These are phyloP conservation scores for Suillus alpinus DNA, from an alignment of 768 basidiomycete genomes.

Conservation along the genomic window DNA sequence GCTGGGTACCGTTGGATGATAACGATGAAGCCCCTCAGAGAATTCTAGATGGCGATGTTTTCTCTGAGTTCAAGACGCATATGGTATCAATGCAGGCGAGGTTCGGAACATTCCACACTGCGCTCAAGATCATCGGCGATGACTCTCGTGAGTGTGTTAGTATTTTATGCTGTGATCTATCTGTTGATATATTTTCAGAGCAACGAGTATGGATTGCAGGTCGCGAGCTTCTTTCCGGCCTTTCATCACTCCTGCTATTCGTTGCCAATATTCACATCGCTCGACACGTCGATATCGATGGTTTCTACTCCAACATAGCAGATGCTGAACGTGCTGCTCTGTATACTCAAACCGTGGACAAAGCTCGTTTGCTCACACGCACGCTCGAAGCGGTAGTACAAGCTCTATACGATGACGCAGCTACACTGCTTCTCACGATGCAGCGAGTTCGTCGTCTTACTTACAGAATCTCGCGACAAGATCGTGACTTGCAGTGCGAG, in stretches of 20 bases:
- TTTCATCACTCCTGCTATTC: constrained; percentile 57
- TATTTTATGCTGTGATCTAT: constrained; percentile 5
- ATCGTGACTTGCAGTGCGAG: constrained; percentile 31
- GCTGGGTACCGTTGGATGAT: constrained; percentile 63
- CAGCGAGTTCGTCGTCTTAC: constrained; percentile 37
- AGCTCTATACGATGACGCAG: constrained; percentile 70
- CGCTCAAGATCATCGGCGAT: constrained; percentile 19
- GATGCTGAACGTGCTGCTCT: constrained; percentile 41
- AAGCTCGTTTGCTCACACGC: constrained; percentile 64
- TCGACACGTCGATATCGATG: constrained; percentile 80
- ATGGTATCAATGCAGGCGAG: constrained; percentile 50
- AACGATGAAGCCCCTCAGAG: constrained; percentile 45
- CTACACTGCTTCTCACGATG: constrained; percentile 54
- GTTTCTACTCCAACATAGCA: constrained; percentile 51
- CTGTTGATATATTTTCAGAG: constrained; percentile 15
- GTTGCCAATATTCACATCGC: constrained; percentile 76
- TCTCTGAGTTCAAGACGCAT: constrained; percentile 50
- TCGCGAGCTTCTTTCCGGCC: constrained; percentile 50
- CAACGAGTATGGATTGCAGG: constrained; percentile 35
- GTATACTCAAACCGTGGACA: constrained; percentile 66
- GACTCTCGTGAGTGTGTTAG: constrained; percentile 24
- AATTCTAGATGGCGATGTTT: constrained; percentile 47
- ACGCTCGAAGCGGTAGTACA: constrained; percentile 70
- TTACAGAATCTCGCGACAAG: constrained; percentile 7
- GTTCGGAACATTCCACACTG: constrained; percentile 34